phyloP scores from a whole-genome alignment of 441 rosid genomes.

The Brassica balearica region DNA sequence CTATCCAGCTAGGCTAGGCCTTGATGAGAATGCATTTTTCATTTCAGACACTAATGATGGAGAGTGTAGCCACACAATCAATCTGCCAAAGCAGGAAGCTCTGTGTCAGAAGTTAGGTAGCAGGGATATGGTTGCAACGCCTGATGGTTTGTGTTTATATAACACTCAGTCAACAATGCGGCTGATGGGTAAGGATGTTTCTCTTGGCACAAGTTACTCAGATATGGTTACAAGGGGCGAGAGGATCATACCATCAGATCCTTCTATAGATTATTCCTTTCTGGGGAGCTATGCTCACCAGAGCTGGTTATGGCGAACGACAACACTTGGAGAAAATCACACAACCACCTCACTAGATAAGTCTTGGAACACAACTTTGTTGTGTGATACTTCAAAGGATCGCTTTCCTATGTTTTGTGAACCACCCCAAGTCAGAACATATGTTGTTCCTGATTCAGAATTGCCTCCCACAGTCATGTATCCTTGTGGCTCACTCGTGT shows the following conservation, averaged over 20 bases:
- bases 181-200: conserved; percentile 71
- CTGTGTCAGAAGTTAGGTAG: conserved; percentile 26
- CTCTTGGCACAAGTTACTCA: conserved; percentile 49
- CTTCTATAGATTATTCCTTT: conserved; percentile 33
- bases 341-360: conserved; percentile 34
- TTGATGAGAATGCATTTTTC: conserved; percentile 41
- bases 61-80: conserved; percentile 13
- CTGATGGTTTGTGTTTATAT: conserved; percentile 39
- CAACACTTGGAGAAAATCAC: conserved; percentile 23
- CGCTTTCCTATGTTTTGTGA: conserved; percentile 41
- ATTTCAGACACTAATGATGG: conserved; percentile 32
- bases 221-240: conserved; percentile 51
- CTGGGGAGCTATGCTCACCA: conserved; percentile 33
- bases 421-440: conserved; percentile 41
- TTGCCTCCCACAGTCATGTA: conserved; percentile 34
- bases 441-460: conserved; percentile 28
- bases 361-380: conserved; percentile 30
- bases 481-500: conserved; percentile 36
- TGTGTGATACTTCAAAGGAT: conserved; percentile 28
- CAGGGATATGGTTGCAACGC: conserved; percentile 23
- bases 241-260: conserved; percentile 48
- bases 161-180: conserved; percentile 56
- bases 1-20: conserved; percentile 49
- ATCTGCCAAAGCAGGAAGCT: conserved; percentile 8
- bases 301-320: conserved; percentile 36